Evolutionary conservation across 192 early-diverging fungal species (phyloP), one percentile per base, ranked within the genome.

Genomic region (Coemansia sp.): DNA sequence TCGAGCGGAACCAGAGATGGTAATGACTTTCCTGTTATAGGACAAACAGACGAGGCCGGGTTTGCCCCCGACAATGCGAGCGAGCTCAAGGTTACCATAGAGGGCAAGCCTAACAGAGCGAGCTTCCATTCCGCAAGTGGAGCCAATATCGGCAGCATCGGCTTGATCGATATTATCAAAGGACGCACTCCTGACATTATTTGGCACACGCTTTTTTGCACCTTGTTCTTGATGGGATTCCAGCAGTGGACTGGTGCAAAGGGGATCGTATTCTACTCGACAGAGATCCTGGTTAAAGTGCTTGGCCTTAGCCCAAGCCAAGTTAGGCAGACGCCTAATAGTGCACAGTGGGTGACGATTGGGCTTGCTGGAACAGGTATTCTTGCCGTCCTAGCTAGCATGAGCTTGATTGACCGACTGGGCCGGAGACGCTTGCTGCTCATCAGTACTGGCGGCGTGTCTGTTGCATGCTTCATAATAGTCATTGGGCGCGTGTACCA

Each of bases 241-340:
- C 94, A 96, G 78, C 94, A 96, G 69, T 86, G 93, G 64, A 87
- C 87, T 22, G 94, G 92, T 37, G 87, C 93, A 66, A 94, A 93
- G 66, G 92, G 89, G 15, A 83, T 93, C 22, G 88, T 93, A 56
- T 93, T 90, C 75, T 96, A 94, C 69, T 90, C 87, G 12, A 92
- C 94, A 3, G 88, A 87, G 3, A 92, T 94, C 20, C 87, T 94
- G 67, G 72, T 77, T 5, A 70, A 84, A 10, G 80, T 82, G 0
- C 88, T 90, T 56, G 62, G 78, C 6, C 61, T 85, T 18, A 74
- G 72, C 38, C 80, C 80, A 12, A 67, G 16, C 50, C 73, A 78
- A 41, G 66, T 45, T 53, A 84, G 63, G 30, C 38, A 72, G 27
- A 78, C 68, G 6, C 81, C 81, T 22, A 83, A 74, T 61, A 65